phyloP scores from a whole-genome alignment of 1,284 basidiomycete species.

The Papiliotrema laurentii region DNA sequence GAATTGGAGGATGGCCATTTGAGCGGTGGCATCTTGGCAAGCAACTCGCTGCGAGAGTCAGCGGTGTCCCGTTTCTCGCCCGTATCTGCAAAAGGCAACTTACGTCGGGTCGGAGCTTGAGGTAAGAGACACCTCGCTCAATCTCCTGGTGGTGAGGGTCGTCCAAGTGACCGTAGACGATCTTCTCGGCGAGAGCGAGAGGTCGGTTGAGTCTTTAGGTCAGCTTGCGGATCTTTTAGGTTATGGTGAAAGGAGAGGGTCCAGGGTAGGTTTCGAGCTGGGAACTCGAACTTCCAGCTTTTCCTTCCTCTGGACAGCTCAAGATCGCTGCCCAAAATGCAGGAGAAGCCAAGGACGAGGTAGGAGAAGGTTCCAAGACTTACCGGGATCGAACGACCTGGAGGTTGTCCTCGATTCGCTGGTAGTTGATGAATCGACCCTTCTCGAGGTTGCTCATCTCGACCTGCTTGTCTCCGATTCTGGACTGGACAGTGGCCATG shows the following conservation, averaged over 20 bases:
- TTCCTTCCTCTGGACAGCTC: neutral
- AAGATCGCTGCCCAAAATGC: too few species aligned
- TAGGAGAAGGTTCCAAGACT: conserved; percentile 33
- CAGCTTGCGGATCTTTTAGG: conserved; percentile 3
- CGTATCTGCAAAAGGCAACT: conserved; percentile 42
- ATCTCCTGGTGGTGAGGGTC: conserved; percentile 89
- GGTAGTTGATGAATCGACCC: conserved; percentile 85
- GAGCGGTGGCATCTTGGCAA: conserved; percentile 97
- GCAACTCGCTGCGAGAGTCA: conserved; percentile 78
- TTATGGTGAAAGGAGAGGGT: neutral
- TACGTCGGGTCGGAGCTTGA: conserved; percentile 93
- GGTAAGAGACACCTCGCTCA: conserved; percentile 79
- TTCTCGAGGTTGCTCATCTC: conserved; percentile 85
- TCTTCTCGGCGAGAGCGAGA: conserved; percentile 95
- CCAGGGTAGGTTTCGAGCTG: neutral
- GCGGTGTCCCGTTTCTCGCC: conserved; percentile 12
- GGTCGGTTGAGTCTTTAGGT: conserved; percentile 75
- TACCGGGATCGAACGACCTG: conserved; percentile 73
- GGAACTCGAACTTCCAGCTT: neutral
- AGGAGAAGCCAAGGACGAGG: neutral
- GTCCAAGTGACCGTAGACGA: conserved; percentile 96
- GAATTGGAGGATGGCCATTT: conserved; percentile 99
- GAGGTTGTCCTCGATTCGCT: conserved; percentile 94
- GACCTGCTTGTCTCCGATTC: conserved; percentile 86
- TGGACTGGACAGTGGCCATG: conserved; percentile 39